These are phyloP conservation scores for Phytophthora hibernalis DNA, from an alignment of 352 stramenopile species.

Conservation along the genomic window DNA sequence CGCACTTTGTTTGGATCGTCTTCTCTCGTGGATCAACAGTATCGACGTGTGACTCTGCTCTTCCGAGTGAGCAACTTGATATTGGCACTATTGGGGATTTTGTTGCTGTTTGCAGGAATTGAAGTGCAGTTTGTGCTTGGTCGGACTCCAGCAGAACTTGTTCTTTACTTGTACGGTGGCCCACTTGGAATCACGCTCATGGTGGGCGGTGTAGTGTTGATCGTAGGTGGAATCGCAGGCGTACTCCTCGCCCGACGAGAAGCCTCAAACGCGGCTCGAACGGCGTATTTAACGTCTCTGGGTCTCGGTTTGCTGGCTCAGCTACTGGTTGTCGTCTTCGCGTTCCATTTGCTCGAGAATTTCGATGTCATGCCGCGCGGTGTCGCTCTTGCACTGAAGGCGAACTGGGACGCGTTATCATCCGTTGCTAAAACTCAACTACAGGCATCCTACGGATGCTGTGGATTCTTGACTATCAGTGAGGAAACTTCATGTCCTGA, in stretches of 20 bases:
- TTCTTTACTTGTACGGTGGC: conserved; percentile 58
- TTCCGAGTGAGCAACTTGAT: conserved; percentile 47
- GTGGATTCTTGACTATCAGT: conserved; percentile 49
- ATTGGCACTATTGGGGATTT: conserved; percentile 44
- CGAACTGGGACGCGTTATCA: conserved; percentile 41
- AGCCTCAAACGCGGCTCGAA: conserved; percentile 39
- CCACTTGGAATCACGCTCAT: conserved; percentile 41
- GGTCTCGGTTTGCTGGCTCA: conserved; percentile 43
- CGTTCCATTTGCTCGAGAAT: conserved; percentile 52
- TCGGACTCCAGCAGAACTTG: conserved; percentile 56
- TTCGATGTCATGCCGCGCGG: conserved; percentile 42
- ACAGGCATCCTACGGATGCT: conserved; percentile 55
- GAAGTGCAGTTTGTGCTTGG: conserved; percentile 64
- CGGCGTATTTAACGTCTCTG: conserved; percentile 40
- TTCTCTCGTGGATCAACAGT: conserved; percentile 42
- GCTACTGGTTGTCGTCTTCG: conserved; percentile 40
- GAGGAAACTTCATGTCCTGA: conserved; percentile 53
- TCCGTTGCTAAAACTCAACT: conserved; percentile 35
- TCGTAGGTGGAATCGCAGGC: conserved; percentile 35
- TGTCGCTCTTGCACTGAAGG: conserved; percentile 29
- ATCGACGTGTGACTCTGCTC: conserved; percentile 33
- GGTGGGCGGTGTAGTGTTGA: conserved; percentile 32
- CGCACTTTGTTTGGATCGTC: conserved; percentile 58
- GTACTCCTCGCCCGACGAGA: conserved; percentile 31
- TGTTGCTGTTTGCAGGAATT: conserved; percentile 56